Evolutionary conservation across 2,329 filamentous ascomycete species (phyloP), one percentile per base, ranked within the genome.

Genomic region (Fusarium sambucinum): DNA sequence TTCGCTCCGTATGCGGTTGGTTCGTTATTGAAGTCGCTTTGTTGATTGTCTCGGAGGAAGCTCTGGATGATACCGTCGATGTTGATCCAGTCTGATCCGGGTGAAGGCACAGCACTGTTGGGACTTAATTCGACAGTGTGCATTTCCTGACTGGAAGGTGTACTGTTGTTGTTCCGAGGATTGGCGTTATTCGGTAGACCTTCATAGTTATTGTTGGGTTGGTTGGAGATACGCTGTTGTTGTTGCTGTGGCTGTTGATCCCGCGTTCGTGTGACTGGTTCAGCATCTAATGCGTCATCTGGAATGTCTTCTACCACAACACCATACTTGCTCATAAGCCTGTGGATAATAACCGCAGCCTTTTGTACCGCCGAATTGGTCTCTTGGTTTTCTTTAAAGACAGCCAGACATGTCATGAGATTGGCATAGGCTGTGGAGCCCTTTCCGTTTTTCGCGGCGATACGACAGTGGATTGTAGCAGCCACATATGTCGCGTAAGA

Each of bases 401-500:
- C 80, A 0, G 78, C 77, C 1, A 86, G 68, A 55, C 83, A 86
- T 0, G 79, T 81, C 29, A 78, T 76, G 0, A 86, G 75, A 44
- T 75, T 77, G 4, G 72, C 63, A 59, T 82, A 78, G 0, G 82
- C 79, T 6, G 80, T 77, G 1, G 80, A 83, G 0, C 76, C 76
- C 0, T 72, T 73, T 10, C 78, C 77, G 11, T 81, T 77, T 42
- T 82, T 81, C 5, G 85, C 82, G 1, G 85, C 84, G 8, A 84
- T 82, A 5, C 84, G 83, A 1, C 81, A 82, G 51, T 84, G 81
- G 19, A 87, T 86, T 0, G 84, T 87, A 0, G 84, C 84, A 6
- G 81, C 80, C 1, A 86, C 84, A 59, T 87, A 88, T 0, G 83
- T 86, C 0, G 86, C 84, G 69, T 88, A 88, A 0, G 83, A 85